Conservation (phyloP, 2,329 filamentous ascomycete genomes). For the Xenosphaeropsis pyriputrescens region DNA sequence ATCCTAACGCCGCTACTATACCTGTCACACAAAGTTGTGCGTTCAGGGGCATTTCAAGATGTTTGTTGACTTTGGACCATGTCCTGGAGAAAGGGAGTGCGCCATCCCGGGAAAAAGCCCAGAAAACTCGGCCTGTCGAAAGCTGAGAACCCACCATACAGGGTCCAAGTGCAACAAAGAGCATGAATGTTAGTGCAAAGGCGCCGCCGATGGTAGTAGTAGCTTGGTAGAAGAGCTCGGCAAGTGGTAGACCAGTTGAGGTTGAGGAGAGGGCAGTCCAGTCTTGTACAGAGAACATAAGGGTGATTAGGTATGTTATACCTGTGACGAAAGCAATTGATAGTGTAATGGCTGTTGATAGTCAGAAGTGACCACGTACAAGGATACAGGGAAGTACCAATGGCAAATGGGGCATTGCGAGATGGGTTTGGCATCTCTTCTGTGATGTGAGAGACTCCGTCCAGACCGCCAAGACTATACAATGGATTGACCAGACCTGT, state of each 20-base stretch:
- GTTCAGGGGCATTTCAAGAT: conserved; percentile 20
- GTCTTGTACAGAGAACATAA: conserved; percentile 36
- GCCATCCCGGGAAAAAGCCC: conserved; percentile 29
- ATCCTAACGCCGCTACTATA: conserved; percentile 23
- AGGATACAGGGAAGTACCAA: conserved; percentile 3
- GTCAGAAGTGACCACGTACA: neutral
- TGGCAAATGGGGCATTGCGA: conserved; percentile 22
- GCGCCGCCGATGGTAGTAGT: conserved; percentile 24
- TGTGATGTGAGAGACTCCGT: conserved; percentile 32
- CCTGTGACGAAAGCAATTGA: conserved; percentile 33
- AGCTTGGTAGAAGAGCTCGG: conserved; percentile 30
- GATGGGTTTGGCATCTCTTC: conserved; percentile 32
- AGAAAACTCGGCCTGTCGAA: conserved; percentile 19
- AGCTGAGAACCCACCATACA: conserved; percentile 14
- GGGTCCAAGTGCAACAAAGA: conserved; percentile 22
- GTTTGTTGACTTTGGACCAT: conserved; percentile 3
- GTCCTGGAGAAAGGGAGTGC: conserved; percentile 21
- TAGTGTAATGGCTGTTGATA: conserved; percentile 25
- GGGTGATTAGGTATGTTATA: conserved; percentile 30
- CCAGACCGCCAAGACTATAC: conserved; percentile 30
- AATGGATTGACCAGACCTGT: conserved; percentile 32
- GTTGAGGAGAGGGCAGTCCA: conserved; percentile 25
- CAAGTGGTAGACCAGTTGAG: conserved; percentile 26
- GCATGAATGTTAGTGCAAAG: conserved; percentile 24
- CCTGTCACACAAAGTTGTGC: conserved; percentile 20